Base-by-base conservation (phyloP, 1,284 basidiomycete genomes). In the Sporisorium reilianum region DNA sequence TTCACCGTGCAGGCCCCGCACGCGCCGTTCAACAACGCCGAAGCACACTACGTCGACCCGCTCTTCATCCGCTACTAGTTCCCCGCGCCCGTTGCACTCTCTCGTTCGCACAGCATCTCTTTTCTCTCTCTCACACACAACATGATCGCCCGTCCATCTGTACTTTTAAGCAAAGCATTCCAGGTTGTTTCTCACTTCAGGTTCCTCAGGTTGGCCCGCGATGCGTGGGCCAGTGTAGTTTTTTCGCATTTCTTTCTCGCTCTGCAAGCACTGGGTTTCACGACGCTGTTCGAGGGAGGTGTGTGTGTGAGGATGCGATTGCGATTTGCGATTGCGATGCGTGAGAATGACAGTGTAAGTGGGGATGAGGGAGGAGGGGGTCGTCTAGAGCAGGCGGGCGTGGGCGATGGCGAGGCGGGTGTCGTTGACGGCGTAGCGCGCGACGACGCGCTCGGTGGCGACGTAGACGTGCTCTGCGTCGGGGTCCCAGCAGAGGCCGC, bases 401-500 rank as follows among this genome's bases (percentile, higher is more conserved):
- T 64, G 36, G 10, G 62, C 23, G 9, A 55, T 34, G 12, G 53
- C 40, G 5, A 64, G 11, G 12, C 67, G 45, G 10, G 62, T 49
- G 40, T 74, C 66, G 12, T 9, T 32, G 22, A 74, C 64, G 14
- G 48, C 49, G 52, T 78, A 79, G 11, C 66, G 61, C 0, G 77
- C 75, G 6, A 79, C 50, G 4, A 70, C 41, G 7, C 64, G 46
- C 36, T 75, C 69, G 5, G 75, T 80, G 0, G 72, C 64, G 18
- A 75, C 50, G 46, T 69, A 80, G 38, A 80, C 14, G 28, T 49
- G 42, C 41, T 79, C 78, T 1, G 41, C 46, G n/a, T 75, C 65
- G 2, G 75, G 64, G 52, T 78, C 75, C 78, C 77, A 80, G 12
- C 75, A 76, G 2, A 80, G 40, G 1, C 79, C 79, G 20, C 68